Base-by-base conservation (phyloP, 495 filamentous ascomycete species). In the Amorphotheca resinae region DNA sequence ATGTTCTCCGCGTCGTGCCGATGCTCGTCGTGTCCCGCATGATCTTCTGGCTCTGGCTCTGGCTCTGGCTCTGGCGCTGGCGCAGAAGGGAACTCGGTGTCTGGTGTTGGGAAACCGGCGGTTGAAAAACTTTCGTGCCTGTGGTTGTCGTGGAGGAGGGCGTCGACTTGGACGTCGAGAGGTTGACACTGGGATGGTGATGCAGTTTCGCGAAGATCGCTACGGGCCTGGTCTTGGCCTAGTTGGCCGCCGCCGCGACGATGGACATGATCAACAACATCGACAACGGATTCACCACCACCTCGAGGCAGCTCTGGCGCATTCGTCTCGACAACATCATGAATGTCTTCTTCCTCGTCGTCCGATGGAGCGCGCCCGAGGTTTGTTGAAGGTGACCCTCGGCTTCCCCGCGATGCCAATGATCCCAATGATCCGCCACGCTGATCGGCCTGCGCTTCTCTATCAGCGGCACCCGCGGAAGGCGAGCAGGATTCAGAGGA, bases 401-500 rank as follows among this genome's bases (percentile, higher is more conserved):
- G 15, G 14, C 33, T 38, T 38, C 14, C 22, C 4, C 33, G 31
- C 31, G 38, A 42, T 15, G 20, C 35, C 26, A 42, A 25, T 1
- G 41, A 44, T 7, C 42, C 7, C 21, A 26, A 9, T 26, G 3
- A 12, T 30, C 17, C 7, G 31, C 3, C 22, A 18, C n/a, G 31
- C 30, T 4, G 22, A 9, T 35, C 41, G 41, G 22, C 6, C 6
- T 30, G 25, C 12, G 25, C 25, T 30, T 30, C 25, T 30, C 25
- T 12, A 30, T 30, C 25, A 6, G 25, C 26, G 26, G 7, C 7
- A 6, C 4, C 15, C 18, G 28, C 34, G 9, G 61, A 57, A 20
- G 61, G 50, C 12, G 64, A 36, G 22, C 59, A 58, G 22, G 59
- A 58, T 30, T 60, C 49, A 15, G 54, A 57, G 22, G 67, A 69